These are phyloP conservation scores for Trichoderma breve DNA, from an alignment of 2,329 filamentous ascomycete species.

Conservation along the genomic window DNA sequence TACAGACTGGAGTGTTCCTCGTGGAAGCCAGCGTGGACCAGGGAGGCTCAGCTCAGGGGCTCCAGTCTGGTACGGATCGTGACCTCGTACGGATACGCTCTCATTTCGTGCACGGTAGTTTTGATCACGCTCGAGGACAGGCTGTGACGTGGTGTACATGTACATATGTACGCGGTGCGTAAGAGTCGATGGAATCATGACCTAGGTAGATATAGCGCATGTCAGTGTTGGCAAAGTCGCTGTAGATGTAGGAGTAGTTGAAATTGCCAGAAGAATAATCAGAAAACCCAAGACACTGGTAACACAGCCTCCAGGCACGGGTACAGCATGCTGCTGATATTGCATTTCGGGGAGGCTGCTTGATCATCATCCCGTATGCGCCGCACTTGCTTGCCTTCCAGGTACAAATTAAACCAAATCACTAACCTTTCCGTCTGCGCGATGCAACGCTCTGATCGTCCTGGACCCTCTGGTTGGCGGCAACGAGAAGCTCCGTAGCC, in stretches of 20 bases:
- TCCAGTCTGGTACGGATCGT: constrained; percentile 3
- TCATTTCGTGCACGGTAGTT: constrained; percentile 14
- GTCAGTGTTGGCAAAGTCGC: neutral
- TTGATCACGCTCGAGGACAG: constrained; percentile 10
- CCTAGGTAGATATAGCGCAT: neutral
- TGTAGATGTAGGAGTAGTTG: neutral
- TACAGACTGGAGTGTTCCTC: neutral
- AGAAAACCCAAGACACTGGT: neutral
- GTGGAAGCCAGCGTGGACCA: neutral
- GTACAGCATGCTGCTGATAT: neutral
- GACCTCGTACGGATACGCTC: neutral
- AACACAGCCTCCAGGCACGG: neutral
- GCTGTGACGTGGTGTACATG: constrained; percentile 16
- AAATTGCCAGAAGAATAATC: neutral
- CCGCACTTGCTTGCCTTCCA: neutral
- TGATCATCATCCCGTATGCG: neutral
- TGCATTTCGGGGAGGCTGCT: neutral
- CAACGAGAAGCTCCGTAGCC: constrained; percentile 7
- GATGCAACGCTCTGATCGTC: neutral
- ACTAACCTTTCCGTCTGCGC: neutral
- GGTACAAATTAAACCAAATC: neutral
- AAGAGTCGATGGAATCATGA: neutral
- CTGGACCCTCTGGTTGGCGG: neutral
- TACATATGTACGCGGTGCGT: neutral
- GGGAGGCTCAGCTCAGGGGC: constrained; percentile 19